Evolutionary conservation across 2,329 filamentous ascomycete genomes (phyloP).

Genomic region (Diaporthe sp.): DNA sequence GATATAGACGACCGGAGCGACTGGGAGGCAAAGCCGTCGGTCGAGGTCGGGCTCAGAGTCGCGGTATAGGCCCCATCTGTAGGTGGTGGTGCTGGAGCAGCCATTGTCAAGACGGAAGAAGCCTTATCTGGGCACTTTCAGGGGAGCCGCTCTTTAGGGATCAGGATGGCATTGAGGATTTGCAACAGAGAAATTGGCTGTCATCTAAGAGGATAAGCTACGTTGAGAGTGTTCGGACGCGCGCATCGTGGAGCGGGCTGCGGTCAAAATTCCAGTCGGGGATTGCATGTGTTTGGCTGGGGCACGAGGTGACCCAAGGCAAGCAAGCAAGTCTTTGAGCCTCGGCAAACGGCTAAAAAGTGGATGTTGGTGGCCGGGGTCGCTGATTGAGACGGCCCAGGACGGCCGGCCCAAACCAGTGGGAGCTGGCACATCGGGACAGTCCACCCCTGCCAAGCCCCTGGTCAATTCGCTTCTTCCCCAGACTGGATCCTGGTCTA

Average conservation of each 20-base stretch:
- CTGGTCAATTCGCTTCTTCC: constrained; percentile 27
- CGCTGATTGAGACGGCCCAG: too few species aligned
- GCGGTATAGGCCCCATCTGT: constrained; percentile 57
- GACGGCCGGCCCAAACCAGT: constrained; percentile 12
- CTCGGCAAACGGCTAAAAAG: constrained; percentile 28
- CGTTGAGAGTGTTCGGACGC: constrained; percentile 1
- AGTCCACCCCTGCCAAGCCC: constrained; percentile 25
- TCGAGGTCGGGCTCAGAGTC: constrained; percentile 59
- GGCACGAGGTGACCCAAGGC: constrained; percentile 14
- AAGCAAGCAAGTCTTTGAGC: constrained; percentile 9
- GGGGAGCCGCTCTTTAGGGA: constrained; percentile 1
- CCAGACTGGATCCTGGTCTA: constrained; percentile 26
- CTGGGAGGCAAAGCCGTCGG: constrained; percentile 59
- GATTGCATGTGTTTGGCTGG: constrained; percentile 18
- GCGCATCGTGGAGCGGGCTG: constrained; percentile 28
- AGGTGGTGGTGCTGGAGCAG: constrained; percentile 28
- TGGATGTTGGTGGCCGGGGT: constrained; percentile 24
- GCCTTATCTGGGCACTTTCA: constrained; percentile 10
- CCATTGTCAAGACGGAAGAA: constrained; percentile 16
- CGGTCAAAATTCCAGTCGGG: constrained; percentile 9
- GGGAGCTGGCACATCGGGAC: not conserved
- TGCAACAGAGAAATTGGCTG: constrained; percentile 13
- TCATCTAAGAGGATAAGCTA: constrained; percentile 10
- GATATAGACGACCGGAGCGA: constrained; percentile 75
- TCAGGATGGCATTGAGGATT: constrained; percentile 24